A percentile compares a stretch with the other conserved stretches of the same genome.
Conservation (phyloP, 73 alveolate species). For the Paramecium caudatum region DNA sequence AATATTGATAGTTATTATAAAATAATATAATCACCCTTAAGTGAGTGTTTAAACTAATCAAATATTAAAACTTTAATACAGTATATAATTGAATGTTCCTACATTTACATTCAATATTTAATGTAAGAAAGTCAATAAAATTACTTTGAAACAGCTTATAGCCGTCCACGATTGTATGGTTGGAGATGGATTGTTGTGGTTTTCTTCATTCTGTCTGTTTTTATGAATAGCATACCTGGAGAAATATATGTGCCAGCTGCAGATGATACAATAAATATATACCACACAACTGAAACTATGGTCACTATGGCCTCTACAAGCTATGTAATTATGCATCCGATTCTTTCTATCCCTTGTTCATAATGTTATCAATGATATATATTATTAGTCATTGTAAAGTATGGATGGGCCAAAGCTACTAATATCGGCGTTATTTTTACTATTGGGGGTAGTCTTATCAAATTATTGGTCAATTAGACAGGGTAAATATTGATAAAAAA, state of each 20-base stretch:
- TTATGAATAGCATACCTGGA: conserved; percentile 55
- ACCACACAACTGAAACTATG: conserved; percentile 27
- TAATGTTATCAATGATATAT: not conserved
- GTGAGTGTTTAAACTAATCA: no score
- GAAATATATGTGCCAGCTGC: conserved; percentile 58
- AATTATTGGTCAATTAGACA: conserved; percentile 32
- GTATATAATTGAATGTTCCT: no score
- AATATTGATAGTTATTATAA: conserved; percentile 25
- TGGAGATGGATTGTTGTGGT: conserved; percentile 43
- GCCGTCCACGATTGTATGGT: conserved; percentile 14
- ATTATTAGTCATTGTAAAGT: conserved; percentile 34
- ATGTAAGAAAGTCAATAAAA: conserved; percentile 23
- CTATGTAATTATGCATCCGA: conserved; percentile 45
- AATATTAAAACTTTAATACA: no score
- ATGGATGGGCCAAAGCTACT: conserved; percentile 55
- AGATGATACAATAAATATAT: not conserved
- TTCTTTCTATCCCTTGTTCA: conserved; percentile 53
- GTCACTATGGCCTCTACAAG: conserved; percentile 38
- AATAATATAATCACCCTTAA: no score
- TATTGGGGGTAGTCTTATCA: conserved; percentile 20
- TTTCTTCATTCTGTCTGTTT: not conserved
- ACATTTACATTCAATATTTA: conserved; percentile 37
- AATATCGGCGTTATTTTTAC: conserved; percentile 54
- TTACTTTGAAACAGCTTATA: not conserved
- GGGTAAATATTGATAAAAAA: conserved; percentile 17